Conservation (phyloP, 1,284 basidiomycete genomes). For the Leccinum pachyderme region DNA sequence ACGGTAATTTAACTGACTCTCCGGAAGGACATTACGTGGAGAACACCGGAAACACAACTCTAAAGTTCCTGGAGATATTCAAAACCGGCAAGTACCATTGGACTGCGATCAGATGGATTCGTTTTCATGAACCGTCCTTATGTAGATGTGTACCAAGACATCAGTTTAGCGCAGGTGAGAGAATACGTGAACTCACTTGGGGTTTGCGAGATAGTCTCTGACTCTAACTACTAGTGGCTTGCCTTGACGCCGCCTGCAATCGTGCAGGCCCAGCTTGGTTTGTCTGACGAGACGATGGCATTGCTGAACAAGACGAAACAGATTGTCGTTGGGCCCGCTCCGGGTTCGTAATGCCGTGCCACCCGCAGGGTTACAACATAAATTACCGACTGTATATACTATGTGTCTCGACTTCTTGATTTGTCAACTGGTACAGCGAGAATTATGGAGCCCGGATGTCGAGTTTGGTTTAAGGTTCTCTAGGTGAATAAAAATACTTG, state of each 20-base stretch:
- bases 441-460: no score
- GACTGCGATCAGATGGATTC: not conserved
- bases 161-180: conserved; percentile 56
- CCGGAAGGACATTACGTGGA: conserved; percentile 59
- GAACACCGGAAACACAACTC: conserved; percentile 57
- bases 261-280: conserved; percentile 48
- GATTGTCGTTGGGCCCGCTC: conserved; percentile 27
- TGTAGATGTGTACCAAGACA: conserved; percentile 48
- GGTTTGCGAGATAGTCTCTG: not conserved
- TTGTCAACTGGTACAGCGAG: no score
- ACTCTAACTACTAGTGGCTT: conserved; percentile 41
- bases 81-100: conserved; percentile 40
- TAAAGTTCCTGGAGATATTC: conserved; percentile 60
- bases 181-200: conserved; percentile 38
- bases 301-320: conserved; percentile 35
- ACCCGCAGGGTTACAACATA: not conserved
- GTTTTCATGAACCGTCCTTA: not conserved
- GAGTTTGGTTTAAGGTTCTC: no score
- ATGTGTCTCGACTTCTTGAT: no score
- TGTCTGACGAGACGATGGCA: conserved; percentile 41
- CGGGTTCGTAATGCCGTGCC: not conserved
- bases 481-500: no score
- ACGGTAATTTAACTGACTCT: not conserved
- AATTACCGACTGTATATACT: not conserved
- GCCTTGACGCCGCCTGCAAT: conserved; percentile 50